These are phyloP conservation scores for Emydomyces testavorans DNA, from an alignment of 2,329 filamentous ascomycete species.

Conservation along the genomic window DNA sequence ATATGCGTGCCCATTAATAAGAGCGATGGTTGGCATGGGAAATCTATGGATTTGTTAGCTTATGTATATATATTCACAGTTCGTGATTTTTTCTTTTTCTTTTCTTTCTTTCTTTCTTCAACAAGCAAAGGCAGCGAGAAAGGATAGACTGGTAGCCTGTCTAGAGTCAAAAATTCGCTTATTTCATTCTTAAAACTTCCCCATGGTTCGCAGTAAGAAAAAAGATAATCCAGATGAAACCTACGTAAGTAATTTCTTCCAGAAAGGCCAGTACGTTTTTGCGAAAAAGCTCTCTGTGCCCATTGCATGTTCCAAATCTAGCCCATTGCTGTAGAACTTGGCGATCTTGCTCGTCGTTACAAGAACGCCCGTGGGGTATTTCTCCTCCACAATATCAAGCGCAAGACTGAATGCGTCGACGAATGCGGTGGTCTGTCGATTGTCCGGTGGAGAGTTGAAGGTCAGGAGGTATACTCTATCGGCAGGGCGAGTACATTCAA, in stretches of 20 bases:
- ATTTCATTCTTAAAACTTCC: too few species aligned
- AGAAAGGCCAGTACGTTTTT: constrained; percentile 51
- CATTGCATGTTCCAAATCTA: constrained; percentile 61
- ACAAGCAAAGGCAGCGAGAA: background rate
- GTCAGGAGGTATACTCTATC: constrained; percentile 52
- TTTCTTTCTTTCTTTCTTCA: too few species aligned
- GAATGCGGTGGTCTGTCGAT: constrained; percentile 59
- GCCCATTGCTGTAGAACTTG: constrained; percentile 75
- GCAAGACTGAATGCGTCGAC: constrained; percentile 56
- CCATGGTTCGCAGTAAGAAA: too few species aligned
- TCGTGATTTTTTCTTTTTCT: too few species aligned
- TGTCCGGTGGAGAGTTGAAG: constrained; percentile 60
- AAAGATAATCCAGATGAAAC: too few species aligned
- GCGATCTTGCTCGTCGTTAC: constrained; percentile 62
- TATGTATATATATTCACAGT: background rate
- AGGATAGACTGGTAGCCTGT: too few species aligned
- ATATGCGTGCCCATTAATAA: constrained; percentile 70
- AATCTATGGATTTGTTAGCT: constrained; percentile 36
- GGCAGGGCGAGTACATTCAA: constrained; percentile 10
- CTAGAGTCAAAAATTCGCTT: too few species aligned
- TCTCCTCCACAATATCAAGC: constrained; percentile 62
- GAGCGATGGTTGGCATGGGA: constrained; percentile 71
- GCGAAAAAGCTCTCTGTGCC: constrained; percentile 51
- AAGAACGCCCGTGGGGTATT: constrained; percentile 58
- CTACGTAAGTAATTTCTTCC: constrained; percentile 51